These are phyloP conservation scores for Amyloporia xantha DNA, from an alignment of 768 basidiomycete species.

Conservation along the genomic window DNA sequence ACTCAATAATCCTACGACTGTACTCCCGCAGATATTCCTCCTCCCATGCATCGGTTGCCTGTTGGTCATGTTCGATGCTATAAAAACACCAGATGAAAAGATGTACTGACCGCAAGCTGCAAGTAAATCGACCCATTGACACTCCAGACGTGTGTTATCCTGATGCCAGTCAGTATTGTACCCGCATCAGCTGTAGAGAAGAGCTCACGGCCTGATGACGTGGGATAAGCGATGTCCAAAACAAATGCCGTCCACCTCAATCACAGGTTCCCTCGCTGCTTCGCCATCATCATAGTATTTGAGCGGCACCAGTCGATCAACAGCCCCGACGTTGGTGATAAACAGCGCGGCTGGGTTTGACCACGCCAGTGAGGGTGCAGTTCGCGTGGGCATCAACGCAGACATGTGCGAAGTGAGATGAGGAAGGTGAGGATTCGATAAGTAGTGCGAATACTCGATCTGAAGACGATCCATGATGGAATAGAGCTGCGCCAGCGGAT, in stretches of 20 bases:
- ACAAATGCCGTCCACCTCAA: neutral
- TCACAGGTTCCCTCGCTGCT: neutral
- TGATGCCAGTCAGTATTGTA: neutral
- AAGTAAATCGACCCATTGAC: neutral
- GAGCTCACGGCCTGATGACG: neutral
- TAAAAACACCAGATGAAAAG: too few species aligned
- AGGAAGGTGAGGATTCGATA: constrained; percentile 1
- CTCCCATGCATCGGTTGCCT: neutral
- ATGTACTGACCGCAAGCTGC: neutral
- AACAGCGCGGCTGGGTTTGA: neutral
- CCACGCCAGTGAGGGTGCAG: neutral
- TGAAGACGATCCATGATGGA: neutral
- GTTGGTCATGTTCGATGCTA: too few species aligned
- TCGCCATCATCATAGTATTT: neutral
- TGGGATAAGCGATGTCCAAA: neutral
- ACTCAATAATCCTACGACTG: neutral
- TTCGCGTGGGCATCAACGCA: neutral
- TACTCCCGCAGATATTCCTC: neutral
- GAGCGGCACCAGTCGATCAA: constrained; percentile 4
- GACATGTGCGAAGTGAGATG: neutral
- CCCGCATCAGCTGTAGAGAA: too few species aligned
- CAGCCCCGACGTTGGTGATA: neutral
- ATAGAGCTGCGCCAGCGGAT: neutral
- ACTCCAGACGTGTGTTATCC: neutral
- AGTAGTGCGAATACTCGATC: neutral